Evolutionary conservation across 2,329 filamentous ascomycete species (phyloP).

Genomic region (Verticillium dahliae): DNA sequence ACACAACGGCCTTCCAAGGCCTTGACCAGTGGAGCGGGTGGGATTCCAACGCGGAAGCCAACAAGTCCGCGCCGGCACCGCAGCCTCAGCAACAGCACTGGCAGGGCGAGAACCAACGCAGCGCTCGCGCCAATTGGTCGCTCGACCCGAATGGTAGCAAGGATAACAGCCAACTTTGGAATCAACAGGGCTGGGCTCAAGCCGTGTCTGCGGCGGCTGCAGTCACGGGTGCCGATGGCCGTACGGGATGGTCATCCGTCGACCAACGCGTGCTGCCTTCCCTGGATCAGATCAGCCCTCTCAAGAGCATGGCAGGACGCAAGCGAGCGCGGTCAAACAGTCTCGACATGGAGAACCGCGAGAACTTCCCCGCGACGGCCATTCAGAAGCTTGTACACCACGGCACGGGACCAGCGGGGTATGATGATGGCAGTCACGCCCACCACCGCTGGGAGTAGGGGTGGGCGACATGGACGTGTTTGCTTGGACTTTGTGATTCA

Average conservation of each 20-base stretch:
- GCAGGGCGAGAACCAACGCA: conserved; percentile 11
- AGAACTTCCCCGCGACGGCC: conserved; percentile 12
- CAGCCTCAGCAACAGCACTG: conserved; percentile 5
- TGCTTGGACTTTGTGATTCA: neutral
- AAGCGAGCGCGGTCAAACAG: conserved; percentile 12
- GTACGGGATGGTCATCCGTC: conserved; percentile 9
- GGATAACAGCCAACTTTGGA: conserved; percentile 26
- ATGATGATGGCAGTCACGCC: conserved; percentile 9
- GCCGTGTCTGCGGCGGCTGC: conserved; percentile 25
- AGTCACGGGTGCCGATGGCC: conserved; percentile 16
- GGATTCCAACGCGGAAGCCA: conserved; percentile 6
- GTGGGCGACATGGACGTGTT: neutral
- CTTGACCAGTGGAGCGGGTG: conserved; percentile 12
- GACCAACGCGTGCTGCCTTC: conserved; percentile 10
- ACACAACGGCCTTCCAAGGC: conserved; percentile 7
- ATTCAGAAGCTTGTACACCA: conserved; percentile 13
- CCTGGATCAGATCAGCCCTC: conserved; percentile 11
- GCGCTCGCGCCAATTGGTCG: conserved; percentile 16
- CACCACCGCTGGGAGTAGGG: conserved; percentile 10
- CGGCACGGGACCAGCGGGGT: conserved; percentile 7
- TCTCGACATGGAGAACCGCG: conserved; percentile 12
- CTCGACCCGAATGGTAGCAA: conserved; percentile 6
- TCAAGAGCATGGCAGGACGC: conserved; percentile 8
- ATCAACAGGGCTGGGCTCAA: conserved; percentile 17
- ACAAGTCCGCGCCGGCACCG: conserved; percentile 1